Evolutionary conservation across 2,329 filamentous ascomycete genomes (phyloP).

Genomic region (Cordyceps cateniannulata): DNA sequence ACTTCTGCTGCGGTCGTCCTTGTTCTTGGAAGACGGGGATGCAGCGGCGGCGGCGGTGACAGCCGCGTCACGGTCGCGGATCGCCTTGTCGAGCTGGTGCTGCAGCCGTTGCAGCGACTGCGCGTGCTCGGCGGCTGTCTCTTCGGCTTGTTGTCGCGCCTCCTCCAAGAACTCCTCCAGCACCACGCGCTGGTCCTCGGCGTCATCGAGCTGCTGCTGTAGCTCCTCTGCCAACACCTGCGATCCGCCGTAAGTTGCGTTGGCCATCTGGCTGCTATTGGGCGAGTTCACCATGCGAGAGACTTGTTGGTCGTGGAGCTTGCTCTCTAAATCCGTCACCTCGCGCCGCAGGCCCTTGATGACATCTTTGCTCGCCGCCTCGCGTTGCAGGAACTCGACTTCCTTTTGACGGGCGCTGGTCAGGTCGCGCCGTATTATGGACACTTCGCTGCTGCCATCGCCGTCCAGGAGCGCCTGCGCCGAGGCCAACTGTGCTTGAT

Average conservation of each 20-base stretch:
- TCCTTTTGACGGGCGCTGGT: constrained; percentile 60
- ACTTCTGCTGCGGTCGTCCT: constrained; percentile 30
- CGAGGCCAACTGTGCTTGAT: constrained; percentile 38
- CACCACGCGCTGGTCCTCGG: constrained; percentile 52
- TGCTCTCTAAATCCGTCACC: constrained; percentile 59
- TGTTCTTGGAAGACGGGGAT: neutral
- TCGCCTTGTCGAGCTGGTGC: constrained; percentile 44
- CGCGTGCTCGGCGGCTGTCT: constrained; percentile 37
- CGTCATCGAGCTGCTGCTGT: constrained; percentile 47
- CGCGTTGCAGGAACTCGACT: constrained; percentile 57
- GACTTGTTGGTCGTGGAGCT: constrained; percentile 58
- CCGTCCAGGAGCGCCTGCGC: constrained; percentile 26
- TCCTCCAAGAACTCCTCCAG: constrained; percentile 54
- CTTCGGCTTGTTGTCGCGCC: constrained; percentile 45
- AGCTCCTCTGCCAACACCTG: constrained; percentile 36
- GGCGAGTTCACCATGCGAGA: constrained; percentile 34
- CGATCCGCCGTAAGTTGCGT: constrained; percentile 14
- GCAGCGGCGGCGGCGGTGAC: constrained; percentile 19
- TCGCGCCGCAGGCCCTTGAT: constrained; percentile 59
- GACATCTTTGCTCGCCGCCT: constrained; percentile 54
- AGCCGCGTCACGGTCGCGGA: constrained; percentile 37
- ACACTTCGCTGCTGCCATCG: constrained; percentile 48
- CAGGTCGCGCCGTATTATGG: constrained; percentile 56
- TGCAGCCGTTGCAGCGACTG: constrained; percentile 37
- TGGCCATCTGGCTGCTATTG: constrained; percentile 5